Evolutionary conservation across 2,329 filamentous ascomycete species (phyloP).

Genomic region (Phaeosphaeriaceae sp.): DNA sequence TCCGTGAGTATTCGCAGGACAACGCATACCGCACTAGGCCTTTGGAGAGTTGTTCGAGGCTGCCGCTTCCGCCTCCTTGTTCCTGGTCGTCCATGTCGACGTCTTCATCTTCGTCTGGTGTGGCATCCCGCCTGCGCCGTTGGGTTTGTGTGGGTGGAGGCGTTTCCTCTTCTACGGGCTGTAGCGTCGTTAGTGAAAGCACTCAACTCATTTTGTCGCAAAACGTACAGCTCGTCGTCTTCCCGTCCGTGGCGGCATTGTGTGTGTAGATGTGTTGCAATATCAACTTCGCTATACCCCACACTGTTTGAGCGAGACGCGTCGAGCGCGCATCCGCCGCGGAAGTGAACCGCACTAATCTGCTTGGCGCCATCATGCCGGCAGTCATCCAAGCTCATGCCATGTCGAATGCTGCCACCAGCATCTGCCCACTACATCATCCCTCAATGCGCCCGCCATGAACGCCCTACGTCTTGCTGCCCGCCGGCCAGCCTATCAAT

Average conservation of each 20-base stretch:
- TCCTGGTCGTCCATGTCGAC: slow-evolving; percentile 20
- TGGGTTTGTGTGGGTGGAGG: slow-evolving; percentile 27
- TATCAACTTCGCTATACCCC: background rate
- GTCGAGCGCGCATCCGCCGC: slow-evolving; percentile 22
- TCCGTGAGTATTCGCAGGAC: slow-evolving; percentile 65
- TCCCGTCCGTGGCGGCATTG: slow-evolving; percentile 12
- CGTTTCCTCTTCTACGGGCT: slow-evolving; percentile 25
- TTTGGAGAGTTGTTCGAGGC: slow-evolving; percentile 60
- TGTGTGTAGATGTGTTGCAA: background rate
- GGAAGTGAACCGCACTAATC: slow-evolving; percentile 11
- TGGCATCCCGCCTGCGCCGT: slow-evolving; percentile 23
- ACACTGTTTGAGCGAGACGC: slow-evolving; percentile 24
- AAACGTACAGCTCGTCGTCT: slow-evolving; percentile 4
- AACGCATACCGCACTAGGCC: slow-evolving; percentile 68
- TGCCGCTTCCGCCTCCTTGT: slow-evolving; percentile 30
- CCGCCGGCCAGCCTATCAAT: slow-evolving; percentile 39
- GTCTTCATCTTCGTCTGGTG: slow-evolving; percentile 32
- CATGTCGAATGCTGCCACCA: slow-evolving; percentile 5
- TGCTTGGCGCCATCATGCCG: slow-evolving; percentile 30
- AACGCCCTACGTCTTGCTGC: slow-evolving; percentile 37
- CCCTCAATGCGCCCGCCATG: slow-evolving; percentile 32
- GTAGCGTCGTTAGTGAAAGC: background rate
- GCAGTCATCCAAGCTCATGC: slow-evolving; percentile 5
- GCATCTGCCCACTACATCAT: background rate
- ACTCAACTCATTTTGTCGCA: background rate